Base-by-base conservation (phyloP, 2,329 filamentous ascomycete genomes). In the Alternaria sp. region DNA sequence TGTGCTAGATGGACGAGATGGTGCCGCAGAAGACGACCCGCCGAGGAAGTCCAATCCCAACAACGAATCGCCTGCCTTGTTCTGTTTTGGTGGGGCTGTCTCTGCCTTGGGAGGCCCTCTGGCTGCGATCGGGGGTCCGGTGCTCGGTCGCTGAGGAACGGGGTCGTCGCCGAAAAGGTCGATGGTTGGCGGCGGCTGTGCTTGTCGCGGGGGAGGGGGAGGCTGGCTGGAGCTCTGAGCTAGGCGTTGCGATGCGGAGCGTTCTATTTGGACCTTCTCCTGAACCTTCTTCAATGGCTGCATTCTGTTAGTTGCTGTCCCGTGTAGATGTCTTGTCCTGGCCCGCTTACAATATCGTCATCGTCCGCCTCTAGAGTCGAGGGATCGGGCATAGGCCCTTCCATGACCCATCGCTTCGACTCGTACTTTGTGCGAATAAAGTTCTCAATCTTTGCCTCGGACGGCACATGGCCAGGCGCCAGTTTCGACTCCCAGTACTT, bases 371-470 rank as follows among this genome's bases (percentile, higher is more conserved):
- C 93, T 55, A 99, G 82, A 2, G 92, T 92, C 4, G 92, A 87
- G n/a, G 96, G 96, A 78, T 98, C 94, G 6, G 96, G 96, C 78
- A 96, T 95, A 6, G 89, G 90, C 2, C 96, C 96, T 65, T 99
- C 96, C 94, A 98, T 98, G n/a, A 94, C 92, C 96, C 96, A 99
- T 83, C 96, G 88, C 87, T 97, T 98, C 58, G 96, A 92, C 80
- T 99, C 96, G 81, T 99, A 99, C 82, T 99, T 99, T 60, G 96
- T 99, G 71, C 96, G 90, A 75, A 99, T 98, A 78, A 99, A 99
- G 85, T 98, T 99, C 87, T 99, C 96, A 73, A 99, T 98, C 87
- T 99, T 99, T 71, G 92, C 88, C 84, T 99, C 96, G 21, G 95
- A 97, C 1, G 96, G 96, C 50, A 95, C 89, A 81, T 99, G 96